phyloP scores from a whole-genome alignment of 352 stramenopile genomes.

The Thraustotheca clavata region DNA sequence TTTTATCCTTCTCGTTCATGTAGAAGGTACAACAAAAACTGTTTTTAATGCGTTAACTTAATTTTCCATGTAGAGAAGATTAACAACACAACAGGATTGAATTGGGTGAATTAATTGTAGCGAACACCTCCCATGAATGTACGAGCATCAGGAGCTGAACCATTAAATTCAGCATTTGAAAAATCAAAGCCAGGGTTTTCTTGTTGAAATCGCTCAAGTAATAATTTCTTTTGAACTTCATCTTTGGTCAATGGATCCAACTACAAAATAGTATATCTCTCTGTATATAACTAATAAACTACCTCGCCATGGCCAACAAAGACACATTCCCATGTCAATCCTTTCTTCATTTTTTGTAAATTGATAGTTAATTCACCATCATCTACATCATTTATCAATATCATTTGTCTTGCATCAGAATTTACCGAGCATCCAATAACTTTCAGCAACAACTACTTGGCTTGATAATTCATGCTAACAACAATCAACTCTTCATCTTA shows the following conservation, averaged over 20 bases:
- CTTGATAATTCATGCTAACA: constrained; percentile 85
- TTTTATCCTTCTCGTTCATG: constrained; percentile 22
- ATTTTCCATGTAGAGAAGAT: too few species aligned
- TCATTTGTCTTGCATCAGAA: background rate
- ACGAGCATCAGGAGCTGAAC: constrained; percentile 89
- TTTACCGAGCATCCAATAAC: constrained; percentile 93
- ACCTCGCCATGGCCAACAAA: constrained; percentile 82
- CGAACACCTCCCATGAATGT: constrained; percentile 97
- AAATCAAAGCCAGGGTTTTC: constrained; percentile 99
- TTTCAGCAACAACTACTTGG: constrained; percentile 90
- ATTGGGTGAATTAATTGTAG: constrained; percentile 44
- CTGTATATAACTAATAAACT: background rate
- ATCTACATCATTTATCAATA: constrained; percentile 34
- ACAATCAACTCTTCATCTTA: background rate
- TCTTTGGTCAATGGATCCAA: constrained; percentile 88
- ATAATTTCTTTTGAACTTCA: constrained; percentile 93
- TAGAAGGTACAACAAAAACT: background rate
- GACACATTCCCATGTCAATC: constrained; percentile 89
- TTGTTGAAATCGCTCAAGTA: constrained; percentile 97
- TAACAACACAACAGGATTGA: background rate
- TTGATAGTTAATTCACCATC: constrained; percentile 86
- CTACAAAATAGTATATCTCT: constrained; percentile 22
- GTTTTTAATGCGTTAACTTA: too few species aligned
- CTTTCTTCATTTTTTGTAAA: constrained; percentile 95
- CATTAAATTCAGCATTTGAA: constrained; percentile 95